Evolutionary conservation across 495 filamentous ascomycete species (phyloP).

Genomic region (Aspergillus olivimuriae): DNA sequence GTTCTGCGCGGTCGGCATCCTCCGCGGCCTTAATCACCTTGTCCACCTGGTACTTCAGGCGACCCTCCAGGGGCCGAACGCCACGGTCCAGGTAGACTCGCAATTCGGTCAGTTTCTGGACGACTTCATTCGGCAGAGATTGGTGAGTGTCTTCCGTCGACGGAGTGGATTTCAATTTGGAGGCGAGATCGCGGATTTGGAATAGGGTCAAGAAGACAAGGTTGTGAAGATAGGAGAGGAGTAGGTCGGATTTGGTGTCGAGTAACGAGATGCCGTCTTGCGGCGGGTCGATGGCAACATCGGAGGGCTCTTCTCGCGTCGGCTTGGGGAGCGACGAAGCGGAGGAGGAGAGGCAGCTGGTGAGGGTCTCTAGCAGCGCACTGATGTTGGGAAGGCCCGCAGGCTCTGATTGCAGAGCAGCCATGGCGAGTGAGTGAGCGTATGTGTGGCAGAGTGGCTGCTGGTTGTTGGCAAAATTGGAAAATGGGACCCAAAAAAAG

Average conservation of each 20-base stretch:
- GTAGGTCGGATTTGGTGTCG: constrained; percentile 88
- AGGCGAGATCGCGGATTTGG: constrained; percentile 61
- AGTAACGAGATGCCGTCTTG: constrained; percentile 88
- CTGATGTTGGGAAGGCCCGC: constrained; percentile 32
- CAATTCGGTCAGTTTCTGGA: constrained; percentile 78
- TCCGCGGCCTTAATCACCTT: constrained; percentile 84
- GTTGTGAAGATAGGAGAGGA: constrained; percentile 93
- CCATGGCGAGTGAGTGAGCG: too few relatives aligned
- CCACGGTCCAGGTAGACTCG: constrained; percentile 87
- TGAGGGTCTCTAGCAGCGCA: constrained; percentile 56
- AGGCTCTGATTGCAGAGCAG: constrained; percentile 15
- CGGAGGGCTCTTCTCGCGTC: constrained; percentile 25
- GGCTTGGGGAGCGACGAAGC: constrained; percentile 54
- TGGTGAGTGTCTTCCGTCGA: constrained; percentile 21
- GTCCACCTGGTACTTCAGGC: constrained; percentile 81
- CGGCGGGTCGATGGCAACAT: constrained; percentile 51
- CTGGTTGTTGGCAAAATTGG: not conserved
- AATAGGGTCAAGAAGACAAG: constrained; percentile 82
- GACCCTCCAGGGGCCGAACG: constrained; percentile 78
- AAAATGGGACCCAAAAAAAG: not conserved
- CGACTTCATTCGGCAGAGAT: constrained; percentile 51
- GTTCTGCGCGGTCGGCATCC: constrained; percentile 51
- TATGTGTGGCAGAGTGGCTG: too few relatives aligned
- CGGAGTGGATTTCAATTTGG: too few relatives aligned
- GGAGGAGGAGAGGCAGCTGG: constrained; percentile 54